Evolutionary conservation across 495 filamentous ascomycete species (phyloP), one percentile per base, ranked within the genome.

Genomic region (Hypoxylon cercidicola): DNA sequence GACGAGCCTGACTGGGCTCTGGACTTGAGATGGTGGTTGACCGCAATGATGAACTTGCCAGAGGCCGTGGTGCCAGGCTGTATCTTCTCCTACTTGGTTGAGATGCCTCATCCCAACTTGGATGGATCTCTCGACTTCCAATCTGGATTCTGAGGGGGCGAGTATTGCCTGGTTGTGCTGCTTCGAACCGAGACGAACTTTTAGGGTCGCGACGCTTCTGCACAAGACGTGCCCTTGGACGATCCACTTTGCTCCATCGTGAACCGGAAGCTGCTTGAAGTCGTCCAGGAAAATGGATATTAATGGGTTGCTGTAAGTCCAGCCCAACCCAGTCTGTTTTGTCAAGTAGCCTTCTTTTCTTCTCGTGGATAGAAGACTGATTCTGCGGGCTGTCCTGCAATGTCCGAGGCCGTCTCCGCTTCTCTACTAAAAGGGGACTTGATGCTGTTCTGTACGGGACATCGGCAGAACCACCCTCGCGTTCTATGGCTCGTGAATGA

Each of bases 121-220:
- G 61, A 2, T 59, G 60, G 49, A 71, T 76, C 34, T 75, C 75
- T 51, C 75, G 76, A 43, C 72, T 79, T 4, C 77, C 77, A 43
- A 81, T 69, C 32, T 66, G 76, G 15, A 81, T 72, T 41, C 34
- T 73, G 18, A 79, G 32, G 13, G 66, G 44, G 10, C 23, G 30
- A 37, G 45, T 16, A 32, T 32, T 50, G 41, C 25, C 10, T 46
- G 43, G 3, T 47, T 18, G n/a, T 10, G 28, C 10, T 12, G 16
- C n/a, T 30, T 47, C 19, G 20, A 47, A 25, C 16, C 9, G 48
- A 23, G 45, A 9, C n/a, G 23, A 15, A 8, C 9, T 11, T 15
- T 15, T 35, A 18, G 45, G 9, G 11, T 61, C 43, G 12, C 20
- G 50, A 35, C 12, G 20, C 9, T 41, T 53, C 20, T 30, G 57